Conservation (phyloP, 1,284 basidiomycete genomes). For the Coniferiporia sulphurascens region DNA sequence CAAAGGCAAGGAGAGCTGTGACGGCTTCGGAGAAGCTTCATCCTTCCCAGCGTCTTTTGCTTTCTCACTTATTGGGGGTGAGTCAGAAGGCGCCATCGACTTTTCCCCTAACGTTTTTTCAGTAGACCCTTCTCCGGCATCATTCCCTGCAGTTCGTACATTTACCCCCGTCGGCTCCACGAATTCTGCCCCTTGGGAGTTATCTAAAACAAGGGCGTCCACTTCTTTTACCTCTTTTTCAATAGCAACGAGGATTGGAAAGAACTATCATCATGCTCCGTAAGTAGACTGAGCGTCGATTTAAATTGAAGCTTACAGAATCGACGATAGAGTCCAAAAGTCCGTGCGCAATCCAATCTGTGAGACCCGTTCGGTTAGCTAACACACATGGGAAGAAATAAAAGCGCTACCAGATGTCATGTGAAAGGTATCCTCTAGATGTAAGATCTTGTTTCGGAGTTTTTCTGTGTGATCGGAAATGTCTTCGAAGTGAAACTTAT, state of each 20-base stretch:
- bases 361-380: not conserved
- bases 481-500: conserved; percentile 90
- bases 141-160: not conserved
- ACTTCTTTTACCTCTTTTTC: conserved; percentile 80
- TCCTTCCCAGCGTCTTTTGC: not conserved
- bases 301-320: conserved; percentile 32
- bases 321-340: conserved; percentile 94
- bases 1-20: not conserved
- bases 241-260: conserved; percentile 81
- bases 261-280: conserved; percentile 45
- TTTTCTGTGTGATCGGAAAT: conserved; percentile 83
- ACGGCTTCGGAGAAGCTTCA: not conserved
- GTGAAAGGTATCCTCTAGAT: conserved; percentile 51
- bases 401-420: conserved; percentile 61
- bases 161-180: conserved; percentile 14
- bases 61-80: not conserved
- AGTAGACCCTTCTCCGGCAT: not conserved
- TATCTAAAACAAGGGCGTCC: conserved; percentile 59
- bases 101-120: not conserved
- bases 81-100: not conserved
- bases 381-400: not conserved
- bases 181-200: conserved; percentile 24
- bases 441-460: conserved; percentile 67
- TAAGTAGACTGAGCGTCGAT: not conserved
- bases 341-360: conserved; percentile 95